Percentiles rank a stretch among this genome's conserved stretches.
phyloP scores from a whole-genome alignment of 2,329 filamentous ascomycete genomes.

The Raffaelea albimanens region DNA sequence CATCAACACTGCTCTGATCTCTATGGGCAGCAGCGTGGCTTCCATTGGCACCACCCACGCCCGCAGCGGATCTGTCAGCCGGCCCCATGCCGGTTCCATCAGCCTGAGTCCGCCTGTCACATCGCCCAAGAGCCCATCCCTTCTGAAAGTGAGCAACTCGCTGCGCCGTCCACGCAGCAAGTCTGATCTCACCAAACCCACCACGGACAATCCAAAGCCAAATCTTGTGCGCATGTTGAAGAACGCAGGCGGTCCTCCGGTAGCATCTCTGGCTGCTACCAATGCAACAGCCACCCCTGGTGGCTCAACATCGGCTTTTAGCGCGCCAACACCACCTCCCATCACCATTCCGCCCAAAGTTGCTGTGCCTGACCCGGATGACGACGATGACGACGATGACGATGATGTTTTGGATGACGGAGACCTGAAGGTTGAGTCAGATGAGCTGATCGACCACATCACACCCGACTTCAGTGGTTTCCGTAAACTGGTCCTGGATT shows the following conservation, averaged over 20 bases:
- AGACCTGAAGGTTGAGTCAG: constrained; percentile 52
- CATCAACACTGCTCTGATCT: constrained; percentile 49
- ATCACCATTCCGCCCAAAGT: constrained; percentile 7
- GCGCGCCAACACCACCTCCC: not conserved
- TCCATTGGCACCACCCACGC: constrained; percentile 48
- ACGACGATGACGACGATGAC: constrained; percentile 49
- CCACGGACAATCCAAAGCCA: constrained; percentile 25
- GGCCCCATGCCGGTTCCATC: constrained; percentile 6
- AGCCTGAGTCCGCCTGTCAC: constrained; percentile 25
- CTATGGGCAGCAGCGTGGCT: constrained; percentile 44
- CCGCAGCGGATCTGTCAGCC: constrained; percentile 50
- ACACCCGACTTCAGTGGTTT: constrained; percentile 69
- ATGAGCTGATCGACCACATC: constrained; percentile 55
- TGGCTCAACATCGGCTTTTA: no score
- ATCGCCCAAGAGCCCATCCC: constrained; percentile 36
- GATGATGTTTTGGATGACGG: constrained; percentile 52
- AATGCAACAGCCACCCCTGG: constrained; percentile 14
- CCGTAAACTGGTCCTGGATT: constrained; percentile 57
- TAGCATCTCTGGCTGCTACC: constrained; percentile 34
- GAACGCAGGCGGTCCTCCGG: constrained; percentile 43
- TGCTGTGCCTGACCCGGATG: constrained; percentile 29
- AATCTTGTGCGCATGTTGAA: constrained; percentile 42
- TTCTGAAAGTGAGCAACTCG: constrained; percentile 37
- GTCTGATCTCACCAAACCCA: constrained; percentile 38
- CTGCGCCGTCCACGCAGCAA: constrained; percentile 48